Evolutionary conservation across 371 early-diverging fungal genomes (phyloP), one percentile per base, ranked within the genome.

Genomic region (Syncephalastrum monosporum): DNA sequence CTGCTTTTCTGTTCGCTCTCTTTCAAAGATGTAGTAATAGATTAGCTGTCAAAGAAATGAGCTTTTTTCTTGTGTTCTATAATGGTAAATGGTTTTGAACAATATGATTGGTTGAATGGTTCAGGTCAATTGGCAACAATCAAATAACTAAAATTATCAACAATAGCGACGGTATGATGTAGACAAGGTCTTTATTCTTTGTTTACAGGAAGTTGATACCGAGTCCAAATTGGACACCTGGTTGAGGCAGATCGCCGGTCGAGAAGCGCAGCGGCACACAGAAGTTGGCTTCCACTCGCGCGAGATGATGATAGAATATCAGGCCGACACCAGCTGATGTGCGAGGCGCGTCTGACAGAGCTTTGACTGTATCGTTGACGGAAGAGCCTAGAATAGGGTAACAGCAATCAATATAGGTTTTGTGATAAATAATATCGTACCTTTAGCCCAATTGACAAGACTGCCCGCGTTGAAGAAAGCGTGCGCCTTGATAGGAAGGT

Each of bases 391-490:
- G 3, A 24, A 8, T 27, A 10, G 10, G 25, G 53, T 27, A 42
- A 33, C 38, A 10, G 8, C 38, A 10, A 10, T 33, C 8, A 33
- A 10, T 10, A 12, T 2, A 8, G 10, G 38, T 2, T 10, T 10
- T 2, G 8, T 10, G 38, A 33, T 33, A 12, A 10, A 33, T 33
- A 10, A 2, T 33, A 2, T 33, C 54, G 68, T 81, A 57, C 83
- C 69, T 44, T 73, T 63, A 27, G 81, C 67, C 46, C 84, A 59
- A 19, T 68, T 68, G 10, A 84, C 74, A 52, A 92, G 70, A 53
- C 82, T 83, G 29, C 97, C 97, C 1, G 87, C 93, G 68, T 97
- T 97, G 33, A 84, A 83, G 79, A 93, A 97, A 15, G 90, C 68
- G 69, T 97, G 97, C 1, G 84, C 90, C 56, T 84, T 86, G 45